These are phyloP conservation scores for Mycena rebaudengoi DNA, from an alignment of 768 basidiomycete species.

Conservation along the genomic window DNA sequence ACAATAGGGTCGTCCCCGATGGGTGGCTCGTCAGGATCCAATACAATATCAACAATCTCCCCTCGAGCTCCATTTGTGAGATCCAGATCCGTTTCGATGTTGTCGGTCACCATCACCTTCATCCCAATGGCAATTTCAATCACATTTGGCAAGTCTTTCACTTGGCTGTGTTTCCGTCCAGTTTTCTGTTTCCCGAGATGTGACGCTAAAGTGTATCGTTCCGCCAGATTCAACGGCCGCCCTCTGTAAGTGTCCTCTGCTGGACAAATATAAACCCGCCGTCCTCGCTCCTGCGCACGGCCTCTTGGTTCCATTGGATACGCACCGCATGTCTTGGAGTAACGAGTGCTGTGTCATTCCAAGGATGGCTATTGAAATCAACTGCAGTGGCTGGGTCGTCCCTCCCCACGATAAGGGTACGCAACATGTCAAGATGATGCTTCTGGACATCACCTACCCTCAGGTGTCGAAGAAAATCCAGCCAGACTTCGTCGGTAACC, in stretches of 20 bases:
- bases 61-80: constrained; percentile 42
- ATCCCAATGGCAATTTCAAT: constrained; percentile 36
- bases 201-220: constrained; percentile 16
- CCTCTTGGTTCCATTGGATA: constrained; percentile 37
- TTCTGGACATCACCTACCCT: constrained; percentile 31
- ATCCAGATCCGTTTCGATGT: constrained; percentile 41
- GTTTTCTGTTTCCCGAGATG: not conserved
- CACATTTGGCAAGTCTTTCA: not conserved
- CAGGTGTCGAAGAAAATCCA: constrained; percentile 35
- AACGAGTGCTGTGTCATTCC: constrained; percentile 34
- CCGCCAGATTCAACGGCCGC: not conserved
- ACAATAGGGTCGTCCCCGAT: constrained; percentile 12
- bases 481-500: constrained; percentile 41
- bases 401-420: constrained; percentile 30
- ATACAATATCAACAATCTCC: constrained; percentile 33
- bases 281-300: constrained; percentile 19
- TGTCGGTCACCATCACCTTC: constrained; percentile 42
- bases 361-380: constrained; percentile 29
- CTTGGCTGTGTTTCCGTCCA: not conserved
- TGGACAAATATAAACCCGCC: not conserved
- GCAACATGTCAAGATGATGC: constrained; percentile 36
- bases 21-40: constrained; percentile 31
- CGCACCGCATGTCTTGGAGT: constrained; percentile 41
- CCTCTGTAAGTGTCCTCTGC: not conserved
- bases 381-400: not conserved